Base-by-base conservation (phyloP, 345 rosid genomes). In the Salix caprea region DNA sequence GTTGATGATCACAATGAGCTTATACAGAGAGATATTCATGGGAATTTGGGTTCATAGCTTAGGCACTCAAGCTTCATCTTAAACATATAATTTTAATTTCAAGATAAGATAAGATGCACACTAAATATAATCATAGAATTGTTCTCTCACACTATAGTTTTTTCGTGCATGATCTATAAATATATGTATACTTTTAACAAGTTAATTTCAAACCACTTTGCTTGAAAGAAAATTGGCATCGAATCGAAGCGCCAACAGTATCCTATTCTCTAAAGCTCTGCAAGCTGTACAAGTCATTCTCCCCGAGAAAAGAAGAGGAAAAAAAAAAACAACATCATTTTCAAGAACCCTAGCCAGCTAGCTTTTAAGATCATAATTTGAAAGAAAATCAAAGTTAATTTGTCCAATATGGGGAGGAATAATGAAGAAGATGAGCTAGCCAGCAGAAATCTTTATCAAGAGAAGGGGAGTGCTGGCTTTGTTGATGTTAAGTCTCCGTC, bases 401-500 rank as follows among this genome's bases (percentile, higher is more conserved):
- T 70, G 70, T 48, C 67, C 60, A 5, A 60, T 70, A 36, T 66
- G 16, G 61, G 15, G 36, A 44, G 28, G 60, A 67, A 40, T 28
- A 46, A 52, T 23, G n/a, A 44, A 70, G 64, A 44, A 54, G 40
- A 67, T 18, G 36, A 52, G 13, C 9, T 13, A 52, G 19, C 9
- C 2, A 24, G 34, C 19, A 30, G 64, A 32, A 60, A 67, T 39
- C 40, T 1, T 67, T 60, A 16, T 28, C 37, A 67, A 10, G 36
- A 46, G 24, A 68, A 24, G 36, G 24, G 34, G 24, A 19, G 65
- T 69, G 73, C 23, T 61, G 67, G 79, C n/a, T 64, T 54, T 64
- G 75, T 61, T 67, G 32, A 74, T 71, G 21, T 50, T 60, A 72
- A 65, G 73, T 58, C 39, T 44, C 64, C 34, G n/a, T 72, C 74